Conservation (phyloP, 371 early-diverging fungal genomes). For the Capillidium rhysosporum region DNA sequence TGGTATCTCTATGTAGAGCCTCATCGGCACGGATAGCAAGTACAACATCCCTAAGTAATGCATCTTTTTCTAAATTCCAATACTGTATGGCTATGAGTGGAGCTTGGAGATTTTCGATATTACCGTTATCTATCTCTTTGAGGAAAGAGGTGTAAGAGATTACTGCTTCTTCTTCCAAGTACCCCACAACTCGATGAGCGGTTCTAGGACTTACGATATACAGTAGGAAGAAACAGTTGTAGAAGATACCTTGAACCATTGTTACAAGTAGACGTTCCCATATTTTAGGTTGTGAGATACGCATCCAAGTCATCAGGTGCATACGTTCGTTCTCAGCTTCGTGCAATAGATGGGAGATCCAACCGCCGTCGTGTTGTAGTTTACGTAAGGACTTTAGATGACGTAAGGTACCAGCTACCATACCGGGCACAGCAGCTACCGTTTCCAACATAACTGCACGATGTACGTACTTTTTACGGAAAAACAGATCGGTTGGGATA, state of each 20-base stretch:
- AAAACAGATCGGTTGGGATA: constrained; percentile 52
- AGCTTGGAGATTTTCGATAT: constrained; percentile 39
- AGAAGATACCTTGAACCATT: constrained; percentile 71
- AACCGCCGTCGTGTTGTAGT: constrained; percentile 66
- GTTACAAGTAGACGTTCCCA: constrained; percentile 42
- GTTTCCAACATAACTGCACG: constrained; percentile 42
- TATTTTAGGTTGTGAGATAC: constrained; percentile 40
- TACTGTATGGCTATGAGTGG: constrained; percentile 75
- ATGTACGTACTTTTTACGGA: constrained; percentile 57
- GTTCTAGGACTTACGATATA: constrained; percentile 65
- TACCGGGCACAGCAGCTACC: constrained; percentile 50
- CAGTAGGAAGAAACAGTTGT: constrained; percentile 65
- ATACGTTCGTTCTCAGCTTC: constrained; percentile 80
- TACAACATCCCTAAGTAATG: constrained; percentile 82
- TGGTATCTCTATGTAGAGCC: constrained; percentile 84
- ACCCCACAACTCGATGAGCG: constrained; percentile 63
- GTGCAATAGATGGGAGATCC: constrained; percentile 66
- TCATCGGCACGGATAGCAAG: constrained; percentile 92
- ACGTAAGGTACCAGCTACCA: constrained; percentile 74
- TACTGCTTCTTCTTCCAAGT: constrained; percentile 84
- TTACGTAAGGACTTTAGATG: constrained; percentile 70
- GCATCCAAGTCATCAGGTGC: constrained; percentile 82
- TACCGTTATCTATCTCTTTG: constrained; percentile 66
- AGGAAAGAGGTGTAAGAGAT: constrained; percentile 80
- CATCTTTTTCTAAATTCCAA: constrained; percentile 64